A percentile compares a stretch with the other conserved stretches of the same genome.
Evolutionary conservation across 2,329 filamentous ascomycete genomes (phyloP).

Genomic region (Penicillium fuscoglaucum): DNA sequence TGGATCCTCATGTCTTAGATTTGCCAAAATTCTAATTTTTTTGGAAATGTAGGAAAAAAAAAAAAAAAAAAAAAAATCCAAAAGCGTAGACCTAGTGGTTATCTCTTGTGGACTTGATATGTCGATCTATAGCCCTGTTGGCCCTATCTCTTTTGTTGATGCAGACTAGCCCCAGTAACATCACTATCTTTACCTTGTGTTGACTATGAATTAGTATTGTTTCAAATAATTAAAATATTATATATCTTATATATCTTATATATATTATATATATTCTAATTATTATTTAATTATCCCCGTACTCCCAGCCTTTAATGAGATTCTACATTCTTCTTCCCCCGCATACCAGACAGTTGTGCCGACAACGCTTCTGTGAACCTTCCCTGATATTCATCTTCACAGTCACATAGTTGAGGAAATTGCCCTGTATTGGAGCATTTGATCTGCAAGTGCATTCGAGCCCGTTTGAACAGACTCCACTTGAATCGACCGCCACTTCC

Average conservation of each 20-base stretch:
- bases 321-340: conserved; percentile 7
- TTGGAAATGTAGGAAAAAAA: neutral
- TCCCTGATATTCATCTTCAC: neutral
- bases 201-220: neutral
- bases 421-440: neutral
- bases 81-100: neutral
- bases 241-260: too few species aligned
- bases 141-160: neutral
- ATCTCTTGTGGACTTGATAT: neutral
- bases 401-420: conserved; percentile 4
- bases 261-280: too few species aligned
- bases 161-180: neutral
- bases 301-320: neutral
- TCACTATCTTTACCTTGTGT: neutral
- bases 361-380: conserved; percentile 3
- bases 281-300: neutral
- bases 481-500: neutral
- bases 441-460: neutral
- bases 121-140: neutral
- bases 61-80: neutral
- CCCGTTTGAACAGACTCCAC: neutral
- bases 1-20: neutral
- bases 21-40: neutral
- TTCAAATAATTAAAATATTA: neutral
- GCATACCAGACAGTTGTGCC: conserved; percentile 18